Evolutionary conservation across 805 yeast genomes (phyloP).

Genomic region (Nakazawaea ernobii): DNA sequence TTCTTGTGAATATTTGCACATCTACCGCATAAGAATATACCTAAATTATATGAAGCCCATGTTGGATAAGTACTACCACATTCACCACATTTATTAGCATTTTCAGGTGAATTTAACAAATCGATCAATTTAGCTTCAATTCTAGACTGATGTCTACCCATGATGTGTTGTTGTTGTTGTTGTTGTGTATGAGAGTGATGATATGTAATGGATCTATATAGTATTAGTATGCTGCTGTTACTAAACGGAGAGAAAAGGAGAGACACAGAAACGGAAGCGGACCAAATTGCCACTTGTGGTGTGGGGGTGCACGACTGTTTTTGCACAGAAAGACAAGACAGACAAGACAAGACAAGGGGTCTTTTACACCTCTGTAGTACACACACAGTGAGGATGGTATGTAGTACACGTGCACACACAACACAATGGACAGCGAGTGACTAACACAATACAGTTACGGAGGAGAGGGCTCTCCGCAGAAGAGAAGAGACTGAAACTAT

Average conservation of each 20-base stretch:
- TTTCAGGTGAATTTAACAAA: conserved; percentile 51
- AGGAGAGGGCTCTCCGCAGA: conserved; percentile 29
- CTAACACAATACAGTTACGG: conserved; percentile 8
- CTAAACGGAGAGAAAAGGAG: too few relatives aligned
- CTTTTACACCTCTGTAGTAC: too few relatives aligned
- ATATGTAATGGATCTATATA: too few relatives aligned
- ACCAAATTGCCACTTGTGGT: too few relatives aligned
- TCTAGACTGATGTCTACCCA: conserved; percentile 8
- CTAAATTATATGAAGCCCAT: conserved; percentile 42
- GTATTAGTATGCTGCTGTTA: too few relatives aligned
- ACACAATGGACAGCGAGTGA: background rate
- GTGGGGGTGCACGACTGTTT: too few relatives aligned
- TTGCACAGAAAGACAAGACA: too few relatives aligned
- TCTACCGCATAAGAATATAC: conserved; percentile 75
- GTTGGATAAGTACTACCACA: conserved; percentile 68
- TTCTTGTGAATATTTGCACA: conserved; percentile 77
- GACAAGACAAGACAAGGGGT: too few relatives aligned
- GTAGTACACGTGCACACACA: too few relatives aligned
- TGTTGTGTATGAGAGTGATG: background rate
- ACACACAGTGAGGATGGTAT: too few relatives aligned
- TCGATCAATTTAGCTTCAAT: conserved; percentile 39
- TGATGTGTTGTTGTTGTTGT: background rate
- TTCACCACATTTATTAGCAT: conserved; percentile 74
- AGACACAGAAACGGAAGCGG: too few relatives aligned
- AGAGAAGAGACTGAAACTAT: conserved; percentile 31